phyloP scores from a whole-genome alignment of 1,284 basidiomycete species.

The Apiotrichum montevideense region DNA sequence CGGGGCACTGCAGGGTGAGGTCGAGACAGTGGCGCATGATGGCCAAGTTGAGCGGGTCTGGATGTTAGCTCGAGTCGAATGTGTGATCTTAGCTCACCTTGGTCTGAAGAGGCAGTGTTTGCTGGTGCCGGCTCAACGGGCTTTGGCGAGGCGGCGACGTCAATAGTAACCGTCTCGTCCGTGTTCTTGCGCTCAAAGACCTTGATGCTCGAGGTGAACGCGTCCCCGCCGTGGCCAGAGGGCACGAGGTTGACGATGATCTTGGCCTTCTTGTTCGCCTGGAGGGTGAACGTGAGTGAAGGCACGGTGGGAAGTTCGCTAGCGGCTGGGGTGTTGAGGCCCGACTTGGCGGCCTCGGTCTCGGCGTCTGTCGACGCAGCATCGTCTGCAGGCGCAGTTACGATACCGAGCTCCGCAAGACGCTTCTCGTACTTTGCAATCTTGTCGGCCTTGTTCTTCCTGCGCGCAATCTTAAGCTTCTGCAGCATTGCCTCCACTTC shows the following conservation, averaged over 20 bases:
- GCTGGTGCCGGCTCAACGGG: neutral
- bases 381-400: slow-evolving; percentile 16
- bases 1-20: slow-evolving; percentile 39
- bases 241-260: slow-evolving; percentile 34
- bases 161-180: slow-evolving; percentile 37
- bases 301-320: slow-evolving; percentile 5
- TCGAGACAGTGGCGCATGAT: slow-evolving; percentile 43
- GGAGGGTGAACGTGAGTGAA: slow-evolving; percentile 24
- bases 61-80: neutral
- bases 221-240: neutral
- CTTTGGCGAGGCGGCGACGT: slow-evolving; percentile 14
- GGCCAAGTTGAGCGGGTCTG: slow-evolving; percentile 36
- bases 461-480: slow-evolving; percentile 51
- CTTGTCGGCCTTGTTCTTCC: slow-evolving; percentile 52
- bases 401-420: slow-evolving; percentile 47
- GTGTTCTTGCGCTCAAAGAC: slow-evolving; percentile 43
- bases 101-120: neutral
- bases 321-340: slow-evolving; percentile 6
- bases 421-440: slow-evolving; percentile 50
- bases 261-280: slow-evolving; percentile 40
- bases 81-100: slow-evolving; percentile 5
- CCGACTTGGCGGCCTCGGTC: neutral
- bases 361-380: slow-evolving; percentile 1
- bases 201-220: slow-evolving; percentile 22
- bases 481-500: slow-evolving; percentile 51